Evolutionary conservation across 2,329 filamentous ascomycete genomes (phyloP).

Genomic region (Venturia aucupariae): DNA sequence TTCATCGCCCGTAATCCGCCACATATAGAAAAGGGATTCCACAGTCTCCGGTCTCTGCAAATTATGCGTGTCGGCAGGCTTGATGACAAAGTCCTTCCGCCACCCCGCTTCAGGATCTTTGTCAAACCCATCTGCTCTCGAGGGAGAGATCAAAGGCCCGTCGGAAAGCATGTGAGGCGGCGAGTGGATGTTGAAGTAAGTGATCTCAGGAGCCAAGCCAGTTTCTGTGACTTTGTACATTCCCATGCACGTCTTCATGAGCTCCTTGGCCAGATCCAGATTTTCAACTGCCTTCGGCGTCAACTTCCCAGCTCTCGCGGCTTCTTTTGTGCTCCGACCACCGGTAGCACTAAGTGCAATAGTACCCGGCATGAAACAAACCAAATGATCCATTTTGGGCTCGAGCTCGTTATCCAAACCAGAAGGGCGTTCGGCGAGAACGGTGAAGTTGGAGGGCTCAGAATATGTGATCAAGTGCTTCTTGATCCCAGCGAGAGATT

Average conservation of each 20-base stretch:
- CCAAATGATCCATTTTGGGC: slow-evolving; percentile 96
- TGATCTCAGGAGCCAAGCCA: slow-evolving; percentile 89
- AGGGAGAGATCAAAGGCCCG: slow-evolving; percentile 39
- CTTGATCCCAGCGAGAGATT: slow-evolving; percentile 73
- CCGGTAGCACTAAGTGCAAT: slow-evolving; percentile 83
- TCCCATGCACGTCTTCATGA: slow-evolving; percentile 96
- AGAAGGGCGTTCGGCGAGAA: slow-evolving; percentile 74
- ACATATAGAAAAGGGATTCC: slow-evolving; percentile 98
- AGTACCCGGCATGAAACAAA: slow-evolving; percentile 95
- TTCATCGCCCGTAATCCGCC: slow-evolving; percentile 85
- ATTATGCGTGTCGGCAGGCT: slow-evolving; percentile 79
- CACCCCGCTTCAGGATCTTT: slow-evolving; percentile 49
- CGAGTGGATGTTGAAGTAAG: slow-evolving; percentile 70
- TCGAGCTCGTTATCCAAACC: slow-evolving; percentile 59
- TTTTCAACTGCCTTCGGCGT: slow-evolving; percentile 72
- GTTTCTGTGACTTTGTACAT: slow-evolving; percentile 90
- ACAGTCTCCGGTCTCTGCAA: slow-evolving; percentile 92
- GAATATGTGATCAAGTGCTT: slow-evolving; percentile 91
- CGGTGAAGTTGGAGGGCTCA: slow-evolving; percentile 67
- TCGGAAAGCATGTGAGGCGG: slow-evolving; percentile 55
- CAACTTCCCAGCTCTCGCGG: slow-evolving; percentile 63
- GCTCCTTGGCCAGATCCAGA: slow-evolving; percentile 75
- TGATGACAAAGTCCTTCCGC: slow-evolving; percentile 71
- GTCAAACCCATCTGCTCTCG: slow-evolving; percentile 35
- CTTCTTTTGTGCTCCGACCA: slow-evolving; percentile 65